Conservation (phyloP, 2,329 filamentous ascomycete genomes). For the Fusarium sp. region DNA sequence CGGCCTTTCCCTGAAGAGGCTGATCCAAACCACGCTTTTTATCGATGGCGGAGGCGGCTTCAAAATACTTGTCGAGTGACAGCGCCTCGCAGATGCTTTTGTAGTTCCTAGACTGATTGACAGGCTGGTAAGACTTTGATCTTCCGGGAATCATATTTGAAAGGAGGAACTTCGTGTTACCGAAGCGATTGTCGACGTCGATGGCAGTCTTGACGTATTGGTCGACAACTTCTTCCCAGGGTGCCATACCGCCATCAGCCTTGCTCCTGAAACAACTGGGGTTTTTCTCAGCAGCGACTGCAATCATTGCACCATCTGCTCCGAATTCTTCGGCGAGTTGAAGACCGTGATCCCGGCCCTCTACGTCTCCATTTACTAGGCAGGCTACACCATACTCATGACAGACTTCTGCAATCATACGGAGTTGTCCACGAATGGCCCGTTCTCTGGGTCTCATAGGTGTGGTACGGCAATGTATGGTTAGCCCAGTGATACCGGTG, state of each 20-base stretch:
- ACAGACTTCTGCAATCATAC: constrained; percentile 85
- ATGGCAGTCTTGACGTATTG: constrained; percentile 80
- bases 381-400: constrained; percentile 89
- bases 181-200: constrained; percentile 85
- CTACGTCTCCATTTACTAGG: constrained; percentile 95
- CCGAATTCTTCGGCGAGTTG: constrained; percentile 80
- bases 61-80: constrained; percentile 71
- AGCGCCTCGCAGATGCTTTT: constrained; percentile 74
- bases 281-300: constrained; percentile 91
- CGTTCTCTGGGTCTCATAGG: constrained; percentile 93
- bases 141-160: constrained; percentile 89
- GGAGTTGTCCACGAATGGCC: constrained; percentile 86
- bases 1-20: constrained; percentile 55
- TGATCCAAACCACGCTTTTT: constrained; percentile 69
- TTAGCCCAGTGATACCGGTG: constrained; percentile 92
- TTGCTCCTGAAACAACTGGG: constrained; percentile 83
- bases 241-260: constrained; percentile 75
- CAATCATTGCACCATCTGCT: constrained; percentile 98
- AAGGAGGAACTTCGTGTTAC: constrained; percentile 93
- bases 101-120: constrained; percentile 79
- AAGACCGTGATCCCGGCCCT: constrained; percentile 77
- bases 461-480: constrained; percentile 94
- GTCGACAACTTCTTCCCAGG: constrained; percentile 82
- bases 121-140: constrained; percentile 68
- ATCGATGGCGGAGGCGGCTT: constrained; percentile 75